A percentile compares a stretch with the other conserved stretches of the same genome.
These are phyloP conservation scores for Penicillium cataractarum DNA, from an alignment of 495 filamentous ascomycete species.

Conservation along the genomic window DNA sequence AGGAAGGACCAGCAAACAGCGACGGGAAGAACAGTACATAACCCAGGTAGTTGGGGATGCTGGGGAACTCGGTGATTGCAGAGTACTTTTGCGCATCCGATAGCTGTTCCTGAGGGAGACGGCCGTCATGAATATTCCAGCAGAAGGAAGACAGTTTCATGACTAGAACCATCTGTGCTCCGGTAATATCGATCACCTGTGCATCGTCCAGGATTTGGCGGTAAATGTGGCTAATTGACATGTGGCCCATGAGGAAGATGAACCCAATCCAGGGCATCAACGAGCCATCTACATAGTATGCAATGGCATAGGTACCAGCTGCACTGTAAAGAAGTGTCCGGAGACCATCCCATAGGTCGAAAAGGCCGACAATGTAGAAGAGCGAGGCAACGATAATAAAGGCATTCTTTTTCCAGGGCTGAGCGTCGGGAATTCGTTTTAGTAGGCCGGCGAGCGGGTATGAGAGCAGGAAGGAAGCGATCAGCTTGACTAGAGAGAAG, in stretches of 20 bases:
- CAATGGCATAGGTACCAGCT: slow-evolving; percentile 78
- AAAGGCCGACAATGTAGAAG: slow-evolving; percentile 94
- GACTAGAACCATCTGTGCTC: slow-evolving; percentile 95
- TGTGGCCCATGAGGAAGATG: slow-evolving; percentile 91
- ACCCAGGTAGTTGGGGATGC: slow-evolving; percentile 76
- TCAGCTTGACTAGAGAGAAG: slow-evolving; percentile 76
- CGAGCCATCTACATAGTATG: slow-evolving; percentile 81
- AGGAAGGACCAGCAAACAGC: slow-evolving; percentile 83
- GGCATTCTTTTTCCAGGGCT: slow-evolving; percentile 85
- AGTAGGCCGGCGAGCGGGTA: slow-evolving; percentile 89
- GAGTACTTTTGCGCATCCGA: slow-evolving; percentile 86
- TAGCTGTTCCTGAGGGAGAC: slow-evolving; percentile 73
- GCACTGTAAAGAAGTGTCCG: slow-evolving; percentile 79
- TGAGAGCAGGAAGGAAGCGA: slow-evolving; percentile 87
- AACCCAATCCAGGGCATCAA: slow-evolving; percentile 99
- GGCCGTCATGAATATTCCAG: slow-evolving; percentile 95
- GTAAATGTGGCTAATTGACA: slow-evolving; percentile 85
- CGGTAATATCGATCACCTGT: slow-evolving; percentile 80
- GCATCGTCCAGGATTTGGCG: slow-evolving; percentile 72
- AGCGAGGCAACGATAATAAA: slow-evolving; percentile 81
- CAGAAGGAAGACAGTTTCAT: slow-evolving; percentile 99
- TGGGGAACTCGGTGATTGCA: slow-evolving; percentile 71
- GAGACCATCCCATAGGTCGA: slow-evolving; percentile 88
- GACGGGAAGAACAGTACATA: slow-evolving; percentile 96
- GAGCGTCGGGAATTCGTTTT: slow-evolving; percentile 85